phyloP scores from a whole-genome alignment of 495 filamentous ascomycete species.

The Aspergillus sclerotiicarbonarius region DNA sequence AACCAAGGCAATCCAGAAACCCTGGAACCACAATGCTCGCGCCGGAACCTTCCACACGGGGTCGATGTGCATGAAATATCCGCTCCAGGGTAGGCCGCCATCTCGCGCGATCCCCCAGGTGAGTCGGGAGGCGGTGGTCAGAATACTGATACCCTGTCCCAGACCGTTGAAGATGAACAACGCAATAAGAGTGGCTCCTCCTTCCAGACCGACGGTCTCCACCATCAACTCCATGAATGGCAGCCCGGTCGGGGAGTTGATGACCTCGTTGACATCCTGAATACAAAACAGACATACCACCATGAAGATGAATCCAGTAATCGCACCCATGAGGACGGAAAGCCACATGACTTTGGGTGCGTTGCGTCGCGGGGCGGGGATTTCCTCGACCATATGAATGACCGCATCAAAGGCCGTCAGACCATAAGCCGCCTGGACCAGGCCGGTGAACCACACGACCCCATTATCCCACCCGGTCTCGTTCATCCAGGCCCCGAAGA shows the following conservation, averaged over 20 bases:
- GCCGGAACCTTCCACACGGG: constrained; percentile 42
- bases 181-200: constrained; percentile 37
- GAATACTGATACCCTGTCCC: constrained; percentile 42
- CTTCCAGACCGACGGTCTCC: constrained; percentile 39
- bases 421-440: constrained; percentile 60
- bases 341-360: constrained; percentile 43
- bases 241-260: constrained; percentile 41
- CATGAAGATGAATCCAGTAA: constrained; percentile 68
- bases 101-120: constrained; percentile 60
- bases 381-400: constrained; percentile 59
- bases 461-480: constrained; percentile 62
- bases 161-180: constrained; percentile 51
- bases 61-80: constrained; percentile 43
- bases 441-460: constrained; percentile 60
- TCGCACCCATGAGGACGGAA: constrained; percentile 46
- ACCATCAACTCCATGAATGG: constrained; percentile 48
- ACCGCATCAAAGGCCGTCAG: constrained; percentile 64
- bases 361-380: constrained; percentile 41
- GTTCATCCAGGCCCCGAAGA: constrained; percentile 59
- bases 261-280: constrained; percentile 57
- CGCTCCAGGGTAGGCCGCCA: constrained; percentile 48
- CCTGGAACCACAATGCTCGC: constrained; percentile 45
- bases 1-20: constrained; percentile 40
- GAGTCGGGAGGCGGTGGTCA: constrained; percentile 52
- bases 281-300: constrained; percentile 74